phyloP scores from a whole-genome alignment of 495 filamentous ascomycete species.

The Gamarada debralockiae region DNA sequence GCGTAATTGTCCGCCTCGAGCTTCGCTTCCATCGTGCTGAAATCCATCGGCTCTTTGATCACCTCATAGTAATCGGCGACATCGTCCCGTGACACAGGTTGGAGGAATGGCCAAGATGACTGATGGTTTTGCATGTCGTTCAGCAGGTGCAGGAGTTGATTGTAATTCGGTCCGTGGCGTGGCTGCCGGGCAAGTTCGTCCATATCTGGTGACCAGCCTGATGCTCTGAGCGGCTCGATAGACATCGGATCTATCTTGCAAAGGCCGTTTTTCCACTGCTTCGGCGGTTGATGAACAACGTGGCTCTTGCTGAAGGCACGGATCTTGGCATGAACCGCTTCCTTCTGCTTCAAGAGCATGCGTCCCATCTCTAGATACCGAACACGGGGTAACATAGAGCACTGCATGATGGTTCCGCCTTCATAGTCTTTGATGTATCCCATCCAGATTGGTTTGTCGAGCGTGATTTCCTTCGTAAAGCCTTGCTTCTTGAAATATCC shows the following conservation, averaged over 20 bases:
- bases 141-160: conserved; percentile 84
- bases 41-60: conserved; percentile 97
- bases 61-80: conserved; percentile 98
- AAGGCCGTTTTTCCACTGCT: conserved; percentile 73
- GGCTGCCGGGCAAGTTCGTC: conserved; percentile 93
- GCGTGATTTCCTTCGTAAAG: conserved; percentile 96
- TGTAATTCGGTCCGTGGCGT: conserved; percentile 94
- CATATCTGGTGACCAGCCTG: conserved; percentile 97
- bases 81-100: conserved; percentile 92
- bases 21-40: conserved; percentile 93
- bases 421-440: conserved; percentile 99
- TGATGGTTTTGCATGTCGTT: conserved; percentile 94
- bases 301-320: conserved; percentile 86
- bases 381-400: conserved; percentile 91
- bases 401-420: conserved; percentile 99
- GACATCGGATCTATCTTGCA: conserved; percentile 74
- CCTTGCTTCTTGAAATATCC: conserved; percentile 99
- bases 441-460: conserved; percentile 92
- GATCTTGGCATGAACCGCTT: conserved; percentile 90
- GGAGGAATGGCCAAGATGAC: conserved; percentile 89
- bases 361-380: conserved; percentile 91
- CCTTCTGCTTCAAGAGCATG: conserved; percentile 97
- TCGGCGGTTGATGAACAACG: conserved; percentile 79
- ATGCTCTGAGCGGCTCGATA: conserved; percentile 79
- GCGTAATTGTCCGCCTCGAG: conserved; percentile 91